Evolutionary conservation across 208 protist species (phyloP).

Genomic region (Acanthamoeba quina): DNA sequence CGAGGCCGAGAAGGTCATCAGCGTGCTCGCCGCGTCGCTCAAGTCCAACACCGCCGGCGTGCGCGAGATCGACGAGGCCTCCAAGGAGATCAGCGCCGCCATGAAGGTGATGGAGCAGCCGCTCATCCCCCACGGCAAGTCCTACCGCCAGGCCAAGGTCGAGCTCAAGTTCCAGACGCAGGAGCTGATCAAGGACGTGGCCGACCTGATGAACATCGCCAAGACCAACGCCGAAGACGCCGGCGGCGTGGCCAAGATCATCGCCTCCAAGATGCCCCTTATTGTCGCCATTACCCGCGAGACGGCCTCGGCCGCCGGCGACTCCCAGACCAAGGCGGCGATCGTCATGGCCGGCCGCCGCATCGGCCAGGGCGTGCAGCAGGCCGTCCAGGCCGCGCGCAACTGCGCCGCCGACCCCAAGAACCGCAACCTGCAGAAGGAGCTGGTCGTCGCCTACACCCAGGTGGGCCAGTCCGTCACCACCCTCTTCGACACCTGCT

Average conservation of each 20-base stretch:
- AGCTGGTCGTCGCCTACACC: slow-evolving; percentile 31
- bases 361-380: neutral
- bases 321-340: neutral
- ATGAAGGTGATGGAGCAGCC: neutral
- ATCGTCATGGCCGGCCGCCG: neutral
- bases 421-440: slow-evolving; percentile 68
- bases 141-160: slow-evolving; percentile 68
- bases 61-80: slow-evolving; percentile 55
- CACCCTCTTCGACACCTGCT: slow-evolving; percentile 53
- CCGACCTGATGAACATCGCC: slow-evolving; percentile 32
- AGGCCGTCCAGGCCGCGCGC: slow-evolving; percentile 18
- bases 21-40: neutral
- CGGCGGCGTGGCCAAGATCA: slow-evolving; percentile 26
- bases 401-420: slow-evolving; percentile 58
- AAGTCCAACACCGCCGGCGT: slow-evolving; percentile 4
- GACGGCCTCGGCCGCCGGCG: neutral
- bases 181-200: slow-evolving; percentile 64
- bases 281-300: slow-evolving; percentile 19
- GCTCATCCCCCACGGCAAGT: neutral
- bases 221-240: slow-evolving; percentile 67
- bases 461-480: neutral
- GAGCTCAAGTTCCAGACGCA: slow-evolving; percentile 73
- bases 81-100: slow-evolving; percentile 53
- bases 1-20: slow-evolving; percentile 25
- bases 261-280: neutral